A percentile compares a stretch with the other conserved stretches of the same genome.
Evolutionary conservation across 2,329 filamentous ascomycete genomes (phyloP).

Genomic region (Tolypocladium cylindrosporum): DNA sequence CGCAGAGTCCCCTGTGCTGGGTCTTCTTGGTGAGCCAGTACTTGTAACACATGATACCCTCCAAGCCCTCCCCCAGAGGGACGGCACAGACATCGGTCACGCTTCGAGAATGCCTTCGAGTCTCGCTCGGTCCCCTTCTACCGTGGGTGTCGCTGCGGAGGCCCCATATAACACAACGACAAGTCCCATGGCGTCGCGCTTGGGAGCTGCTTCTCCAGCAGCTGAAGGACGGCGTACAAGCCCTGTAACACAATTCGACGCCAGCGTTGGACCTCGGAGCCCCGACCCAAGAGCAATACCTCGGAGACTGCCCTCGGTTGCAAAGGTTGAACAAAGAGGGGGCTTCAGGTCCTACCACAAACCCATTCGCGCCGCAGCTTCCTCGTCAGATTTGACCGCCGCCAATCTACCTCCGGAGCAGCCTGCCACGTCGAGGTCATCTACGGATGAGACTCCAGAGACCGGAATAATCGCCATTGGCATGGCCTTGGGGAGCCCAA

Average conservation of each 20-base stretch:
- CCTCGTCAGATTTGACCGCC: slow-evolving; percentile 32
- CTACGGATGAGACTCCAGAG: slow-evolving; percentile 19
- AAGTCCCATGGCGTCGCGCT: background rate
- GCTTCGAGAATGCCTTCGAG: background rate
- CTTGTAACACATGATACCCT: slow-evolving; percentile 1
- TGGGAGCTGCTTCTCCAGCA: background rate
- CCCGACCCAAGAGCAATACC: slow-evolving; percentile 35
- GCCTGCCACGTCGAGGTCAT: background rate
- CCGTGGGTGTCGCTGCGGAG: background rate
- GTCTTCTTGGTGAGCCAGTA: background rate
- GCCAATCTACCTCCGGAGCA: slow-evolving; percentile 4
- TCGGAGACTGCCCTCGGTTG: slow-evolving; percentile 26
- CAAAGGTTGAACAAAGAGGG: slow-evolving; percentile 15
- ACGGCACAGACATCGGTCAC: background rate
- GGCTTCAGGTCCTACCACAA: slow-evolving; percentile 29
- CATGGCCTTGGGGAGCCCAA: slow-evolving; percentile 64
- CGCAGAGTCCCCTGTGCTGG: background rate
- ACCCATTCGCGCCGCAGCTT: slow-evolving; percentile 28
- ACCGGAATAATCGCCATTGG: slow-evolving; percentile 46
- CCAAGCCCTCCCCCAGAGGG: background rate
- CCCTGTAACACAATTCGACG: background rate
- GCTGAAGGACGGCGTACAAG: background rate
- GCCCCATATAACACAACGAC: background rate
- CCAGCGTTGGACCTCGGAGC: background rate
- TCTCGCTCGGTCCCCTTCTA: background rate